phyloP scores from a whole-genome alignment of 768 basidiomycete genomes.

The Pholiota molesta region DNA sequence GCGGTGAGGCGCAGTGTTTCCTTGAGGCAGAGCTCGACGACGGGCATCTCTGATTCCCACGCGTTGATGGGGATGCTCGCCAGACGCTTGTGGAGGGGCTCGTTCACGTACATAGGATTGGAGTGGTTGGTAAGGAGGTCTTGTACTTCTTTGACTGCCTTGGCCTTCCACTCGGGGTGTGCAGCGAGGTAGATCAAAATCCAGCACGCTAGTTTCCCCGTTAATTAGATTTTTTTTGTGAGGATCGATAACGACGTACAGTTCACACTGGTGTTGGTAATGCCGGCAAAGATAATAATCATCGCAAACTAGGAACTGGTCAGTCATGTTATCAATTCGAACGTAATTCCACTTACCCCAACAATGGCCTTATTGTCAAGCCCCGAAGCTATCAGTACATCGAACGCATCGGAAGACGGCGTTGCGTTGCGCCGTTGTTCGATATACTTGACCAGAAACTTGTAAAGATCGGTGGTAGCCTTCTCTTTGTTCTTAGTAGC shows the following conservation, averaged over 20 bases:
- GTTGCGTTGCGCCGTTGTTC: constrained; percentile 25
- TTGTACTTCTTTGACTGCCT: constrained; percentile 32
- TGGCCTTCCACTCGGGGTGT: constrained; percentile 37
- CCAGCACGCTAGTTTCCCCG: constrained; percentile 40
- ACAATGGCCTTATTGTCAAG: constrained; percentile 29
- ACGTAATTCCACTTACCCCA: constrained; percentile 17
- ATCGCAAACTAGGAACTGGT: constrained; percentile 25
- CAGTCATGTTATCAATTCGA: not conserved
- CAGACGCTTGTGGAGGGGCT: constrained; percentile 37
- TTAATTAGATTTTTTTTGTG: no score
- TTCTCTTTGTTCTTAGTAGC: constrained; percentile 31
- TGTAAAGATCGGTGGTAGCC: constrained; percentile 34
- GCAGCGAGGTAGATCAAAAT: constrained; percentile 34
- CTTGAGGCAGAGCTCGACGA: constrained; percentile 38
- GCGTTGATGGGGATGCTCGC: constrained; percentile 34
- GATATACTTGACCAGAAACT: constrained; percentile 28
- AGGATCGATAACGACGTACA: no score
- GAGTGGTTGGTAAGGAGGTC: constrained; percentile 32
- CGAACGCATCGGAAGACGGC: constrained; percentile 35
- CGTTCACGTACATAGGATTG: constrained; percentile 20
- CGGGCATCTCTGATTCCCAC: constrained; percentile 45
- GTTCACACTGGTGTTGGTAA: constrained; percentile 32
- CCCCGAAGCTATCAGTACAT: constrained; percentile 35
- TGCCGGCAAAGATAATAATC: constrained; percentile 31
- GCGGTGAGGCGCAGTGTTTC: constrained; percentile 40